Evolutionary conservation across 2,329 filamentous ascomycete species (phyloP), one percentile per base, ranked within the genome.

Genomic region (Pyrenophora seminiperda): DNA sequence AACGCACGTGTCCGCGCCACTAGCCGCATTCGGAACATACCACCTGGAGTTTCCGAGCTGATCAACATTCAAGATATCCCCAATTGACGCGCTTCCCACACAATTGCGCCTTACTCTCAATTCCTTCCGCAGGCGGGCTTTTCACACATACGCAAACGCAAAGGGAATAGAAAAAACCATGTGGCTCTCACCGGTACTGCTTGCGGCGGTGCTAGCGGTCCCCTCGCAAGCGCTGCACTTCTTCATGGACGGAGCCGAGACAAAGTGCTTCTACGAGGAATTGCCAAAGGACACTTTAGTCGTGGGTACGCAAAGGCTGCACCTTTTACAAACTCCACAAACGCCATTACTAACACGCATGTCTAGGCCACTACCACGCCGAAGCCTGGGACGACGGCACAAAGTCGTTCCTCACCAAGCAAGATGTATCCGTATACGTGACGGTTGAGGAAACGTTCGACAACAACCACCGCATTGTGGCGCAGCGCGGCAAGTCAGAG

Each of bases 181-280:
- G 70, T 72, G 70, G 70, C 68, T 56, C 45, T 59, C 66, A 33
- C 77, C 89, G 55, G 76, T 88, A 52, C 75, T 90, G 61, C 79
- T 91, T 68, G 80, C 87, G 54, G 79, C 92, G 74, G 75, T 77
- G 62, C 70, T 81, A 53, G 72, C 82, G 38, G 70, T 81, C 29
- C 85, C 86, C 53, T 85, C 88, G 56, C 88, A 91, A 72, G 91
- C 92, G 48, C 83, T 99, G 51, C 93, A 96, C 85, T 96, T 99
- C 82, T 97, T 89, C 80, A 87, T 97, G 74, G 91, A 97, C 73
- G 90, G 89, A 67, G 83, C 83, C 41, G 79, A 84, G 59, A 88
- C 90, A 62, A 97, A 95, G 79, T 99, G 94, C 78, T 99, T 99
- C 85, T 96, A 89, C 78, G 94, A 99, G 79, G 93, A 97, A 76